A percentile compares a stretch with the other conserved stretches of the same genome.
phyloP scores from a whole-genome alignment of 768 basidiomycete species.

The Amyloporia xantha region DNA sequence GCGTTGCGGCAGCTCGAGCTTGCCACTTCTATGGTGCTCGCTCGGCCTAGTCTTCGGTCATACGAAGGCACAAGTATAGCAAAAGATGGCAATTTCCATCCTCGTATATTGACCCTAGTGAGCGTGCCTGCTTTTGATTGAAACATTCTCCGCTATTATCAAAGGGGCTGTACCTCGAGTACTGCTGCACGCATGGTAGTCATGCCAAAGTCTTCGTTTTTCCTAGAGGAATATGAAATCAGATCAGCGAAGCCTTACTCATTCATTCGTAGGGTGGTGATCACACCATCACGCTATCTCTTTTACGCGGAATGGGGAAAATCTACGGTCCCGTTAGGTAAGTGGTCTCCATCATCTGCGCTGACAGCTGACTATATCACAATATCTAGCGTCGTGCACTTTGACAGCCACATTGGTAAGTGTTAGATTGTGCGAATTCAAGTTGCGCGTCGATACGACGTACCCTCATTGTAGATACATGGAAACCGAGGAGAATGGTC shows the following conservation, averaged over 20 bases:
- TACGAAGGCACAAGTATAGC: conserved; percentile 48
- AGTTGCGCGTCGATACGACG: too few relatives aligned
- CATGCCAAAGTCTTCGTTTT: too few relatives aligned
- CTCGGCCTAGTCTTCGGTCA: conserved; percentile 52
- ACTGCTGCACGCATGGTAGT: too few relatives aligned
- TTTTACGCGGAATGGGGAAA: conserved; percentile 62
- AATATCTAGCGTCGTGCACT: conserved; percentile 70
- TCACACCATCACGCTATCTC: conserved; percentile 72
- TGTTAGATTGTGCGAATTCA: too few relatives aligned
- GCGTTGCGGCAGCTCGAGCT: conserved; percentile 71
- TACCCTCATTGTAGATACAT: conserved; percentile 41
- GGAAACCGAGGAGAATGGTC: background rate
- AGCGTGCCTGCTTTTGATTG: too few relatives aligned
- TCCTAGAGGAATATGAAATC: too few relatives aligned
- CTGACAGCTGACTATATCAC: conserved; percentile 1
- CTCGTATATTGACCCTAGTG: conserved; percentile 65
- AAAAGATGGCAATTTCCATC: conserved; percentile 71
- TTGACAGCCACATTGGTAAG: conserved; percentile 79
- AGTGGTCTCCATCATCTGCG: too few relatives aligned
- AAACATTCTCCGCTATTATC: too few relatives aligned
- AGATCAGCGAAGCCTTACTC: too few relatives aligned
- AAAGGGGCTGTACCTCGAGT: too few relatives aligned
- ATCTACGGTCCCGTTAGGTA: conserved; percentile 63
- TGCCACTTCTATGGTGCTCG: conserved; percentile 63
- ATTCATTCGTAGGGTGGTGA: conserved; percentile 52